These are phyloP conservation scores for Cylindrotheca closterium DNA, from an alignment of 108 stramenopile genomes.

Conservation along the genomic window DNA sequence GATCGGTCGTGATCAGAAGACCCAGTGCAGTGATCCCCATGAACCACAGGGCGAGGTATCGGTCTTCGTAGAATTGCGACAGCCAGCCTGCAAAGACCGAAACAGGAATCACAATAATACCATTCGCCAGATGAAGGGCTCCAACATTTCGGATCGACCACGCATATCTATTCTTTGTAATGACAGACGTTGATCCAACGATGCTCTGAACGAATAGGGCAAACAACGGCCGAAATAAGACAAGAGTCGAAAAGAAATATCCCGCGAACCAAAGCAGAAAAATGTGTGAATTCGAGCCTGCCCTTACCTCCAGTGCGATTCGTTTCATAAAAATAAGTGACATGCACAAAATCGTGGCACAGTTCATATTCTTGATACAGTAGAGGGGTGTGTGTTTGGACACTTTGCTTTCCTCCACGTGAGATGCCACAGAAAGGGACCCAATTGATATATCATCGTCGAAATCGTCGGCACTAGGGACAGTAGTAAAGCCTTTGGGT, in stretches of 20 bases:
- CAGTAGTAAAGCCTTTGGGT: too few relatives aligned
- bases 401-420: too few relatives aligned
- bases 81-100: constrained; percentile 67
- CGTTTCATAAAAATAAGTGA: too few relatives aligned
- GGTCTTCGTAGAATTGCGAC: constrained; percentile 57
- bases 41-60: constrained; percentile 51
- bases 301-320: too few relatives aligned
- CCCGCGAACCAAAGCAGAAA: too few relatives aligned
- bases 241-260: too few relatives aligned
- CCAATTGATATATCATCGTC: not conserved
- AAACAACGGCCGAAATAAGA: constrained; percentile 75
- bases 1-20: constrained; percentile 59
- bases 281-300: constrained; percentile 22
- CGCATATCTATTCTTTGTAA: constrained; percentile 82
- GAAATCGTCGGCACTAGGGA: not conserved
- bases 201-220: constrained; percentile 79
- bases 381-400: constrained; percentile 7
- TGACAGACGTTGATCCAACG: constrained; percentile 68
- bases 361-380: constrained; percentile 3
- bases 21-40: constrained; percentile 50
- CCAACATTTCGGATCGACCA: constrained; percentile 85
- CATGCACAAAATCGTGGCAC: too few relatives aligned
- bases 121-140: constrained; percentile 69
- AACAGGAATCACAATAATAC: constrained; percentile 76
- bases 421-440: too few relatives aligned